phyloP scores from a whole-genome alignment of 495 filamentous ascomycete species.

The Penicillium steckii region DNA sequence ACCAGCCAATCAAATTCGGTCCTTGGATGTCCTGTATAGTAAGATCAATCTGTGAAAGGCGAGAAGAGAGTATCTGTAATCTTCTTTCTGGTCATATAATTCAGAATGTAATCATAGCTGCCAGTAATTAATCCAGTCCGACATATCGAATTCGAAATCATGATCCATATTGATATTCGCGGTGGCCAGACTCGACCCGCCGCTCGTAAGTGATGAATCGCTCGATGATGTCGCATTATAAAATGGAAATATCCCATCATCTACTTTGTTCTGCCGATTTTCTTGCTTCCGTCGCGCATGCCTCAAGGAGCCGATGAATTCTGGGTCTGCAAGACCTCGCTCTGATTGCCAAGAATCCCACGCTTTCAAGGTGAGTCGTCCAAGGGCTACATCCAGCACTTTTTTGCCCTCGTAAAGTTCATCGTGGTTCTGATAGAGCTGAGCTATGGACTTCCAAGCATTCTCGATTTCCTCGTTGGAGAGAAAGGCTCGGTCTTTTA shows the following conservation, averaged over 20 bases:
- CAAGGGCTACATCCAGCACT: slow-evolving; percentile 10
- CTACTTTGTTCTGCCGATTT: too few species aligned
- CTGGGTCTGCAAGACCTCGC: not conserved
- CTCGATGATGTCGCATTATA: too few species aligned
- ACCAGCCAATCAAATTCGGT: not conserved
- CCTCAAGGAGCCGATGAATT: slow-evolving; percentile 4
- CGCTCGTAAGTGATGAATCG: too few species aligned
- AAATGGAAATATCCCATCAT: too few species aligned
- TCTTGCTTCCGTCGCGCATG: not conserved
- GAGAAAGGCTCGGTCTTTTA: slow-evolving; percentile 1
- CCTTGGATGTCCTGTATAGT: not conserved
- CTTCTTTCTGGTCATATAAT: too few species aligned
- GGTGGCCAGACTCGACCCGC: not conserved
- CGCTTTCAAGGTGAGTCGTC: slow-evolving; percentile 4
- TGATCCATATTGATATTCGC: not conserved
- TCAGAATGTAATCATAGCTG: too few species aligned
- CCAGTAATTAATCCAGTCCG: not conserved
- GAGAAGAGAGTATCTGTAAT: too few species aligned
- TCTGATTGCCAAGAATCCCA: slow-evolving; percentile 5
- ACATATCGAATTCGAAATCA: not conserved
- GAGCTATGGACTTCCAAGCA: slow-evolving; percentile 14
- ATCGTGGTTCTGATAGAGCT: slow-evolving; percentile 14
- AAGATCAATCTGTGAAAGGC: too few species aligned
- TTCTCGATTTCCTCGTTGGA: slow-evolving; percentile 2
- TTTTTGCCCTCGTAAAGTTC: slow-evolving; percentile 7